These are phyloP conservation scores for Lodderomyces margitis DNA, from an alignment of 1,139 yeast genomes.

Conservation along the genomic window DNA sequence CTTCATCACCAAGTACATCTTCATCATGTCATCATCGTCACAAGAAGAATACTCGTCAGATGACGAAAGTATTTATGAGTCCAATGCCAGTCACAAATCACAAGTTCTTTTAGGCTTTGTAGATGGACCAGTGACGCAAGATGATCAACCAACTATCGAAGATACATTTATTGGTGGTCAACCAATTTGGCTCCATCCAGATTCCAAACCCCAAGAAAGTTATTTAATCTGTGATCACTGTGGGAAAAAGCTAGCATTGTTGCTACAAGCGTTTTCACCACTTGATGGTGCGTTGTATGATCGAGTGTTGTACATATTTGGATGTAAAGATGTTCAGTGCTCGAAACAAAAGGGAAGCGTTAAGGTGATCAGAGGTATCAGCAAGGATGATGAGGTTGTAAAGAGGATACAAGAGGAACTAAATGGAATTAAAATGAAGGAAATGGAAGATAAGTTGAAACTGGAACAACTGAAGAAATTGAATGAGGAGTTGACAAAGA, in stretches of 20 bases:
- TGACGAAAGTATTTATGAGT: slow-evolving; percentile 23
- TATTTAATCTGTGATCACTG: slow-evolving; percentile 66
- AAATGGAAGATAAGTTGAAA: slow-evolving; percentile 42
- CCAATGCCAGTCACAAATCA: slow-evolving; percentile 18
- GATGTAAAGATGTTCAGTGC: slow-evolving; percentile 65
- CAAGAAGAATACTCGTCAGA: slow-evolving; percentile 45
- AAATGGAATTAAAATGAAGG: slow-evolving; percentile 31
- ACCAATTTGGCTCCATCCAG: slow-evolving; percentile 57
- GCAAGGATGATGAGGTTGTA: slow-evolving; percentile 53
- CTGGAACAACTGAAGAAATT: slow-evolving; percentile 40
- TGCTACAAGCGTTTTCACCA: slow-evolving; percentile 80
- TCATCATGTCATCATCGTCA: slow-evolving; percentile 23
- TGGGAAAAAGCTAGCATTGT: slow-evolving; percentile 55
- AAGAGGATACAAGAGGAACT: slow-evolving; percentile 38
- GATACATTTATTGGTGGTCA: slow-evolving; percentile 82
- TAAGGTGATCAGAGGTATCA: slow-evolving; percentile 72
- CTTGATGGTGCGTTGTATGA: slow-evolving; percentile 71
- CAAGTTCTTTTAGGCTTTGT: slow-evolving; percentile 60
- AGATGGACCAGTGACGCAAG: slow-evolving; percentile 46
- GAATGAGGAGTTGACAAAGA: slow-evolving; percentile 44
- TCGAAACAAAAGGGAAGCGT: slow-evolving; percentile 66
- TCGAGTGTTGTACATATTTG: slow-evolving; percentile 75
- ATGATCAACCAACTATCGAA: slow-evolving; percentile 55
- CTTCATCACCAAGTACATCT: background rate
- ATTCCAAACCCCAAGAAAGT: slow-evolving; percentile 53